Conservation (phyloP, 2,329 filamentous ascomycete species). For the Pseudopyricularia cyperi region DNA sequence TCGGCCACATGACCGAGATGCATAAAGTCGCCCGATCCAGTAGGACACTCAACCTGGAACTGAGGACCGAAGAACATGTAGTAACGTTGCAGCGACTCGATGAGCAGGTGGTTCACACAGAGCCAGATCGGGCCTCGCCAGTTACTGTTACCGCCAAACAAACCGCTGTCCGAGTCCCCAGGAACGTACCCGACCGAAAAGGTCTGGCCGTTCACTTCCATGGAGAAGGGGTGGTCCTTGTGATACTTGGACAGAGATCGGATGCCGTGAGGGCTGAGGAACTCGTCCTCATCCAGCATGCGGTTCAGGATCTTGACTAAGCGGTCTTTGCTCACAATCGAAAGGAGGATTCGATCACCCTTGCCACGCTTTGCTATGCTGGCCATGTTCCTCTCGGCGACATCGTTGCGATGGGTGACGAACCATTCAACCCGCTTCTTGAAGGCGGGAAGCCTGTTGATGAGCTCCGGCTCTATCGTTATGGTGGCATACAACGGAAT, state of each 20-base stretch:
- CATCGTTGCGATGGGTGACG: constrained; percentile 71
- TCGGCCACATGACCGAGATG: constrained; percentile 90
- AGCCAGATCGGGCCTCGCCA: constrained; percentile 96
- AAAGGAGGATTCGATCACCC: constrained; percentile 73
- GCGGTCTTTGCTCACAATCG: constrained; percentile 87
- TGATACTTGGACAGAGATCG: constrained; percentile 87
- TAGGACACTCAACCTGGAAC: constrained; percentile 86
- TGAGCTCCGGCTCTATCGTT: constrained; percentile 84
- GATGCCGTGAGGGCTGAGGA: constrained; percentile 81
- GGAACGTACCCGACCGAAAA: constrained; percentile 85
- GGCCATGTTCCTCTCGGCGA: constrained; percentile 87
- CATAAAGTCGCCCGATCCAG: constrained; percentile 87
- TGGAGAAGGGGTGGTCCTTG: constrained; percentile 78
- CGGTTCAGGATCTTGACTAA: constrained; percentile 76
- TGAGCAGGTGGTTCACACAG: constrained; percentile 86
- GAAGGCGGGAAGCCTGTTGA: constrained; percentile 84
- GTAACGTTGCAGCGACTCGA: constrained; percentile 89
- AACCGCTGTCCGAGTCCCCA: constrained; percentile 88
- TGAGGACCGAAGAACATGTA: constrained; percentile 89
- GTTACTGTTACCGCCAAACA: constrained; percentile 96
- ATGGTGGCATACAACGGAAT: constrained; percentile 89
- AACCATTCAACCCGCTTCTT: constrained; percentile 94
- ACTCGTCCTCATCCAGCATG: constrained; percentile 92
- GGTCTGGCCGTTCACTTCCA: constrained; percentile 86
- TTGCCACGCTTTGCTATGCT: constrained; percentile 86